These are phyloP conservation scores for Thinopyrum elongatum DNA, from an alignment of 176 grass and related monocot species.

Conservation along the genomic window DNA sequence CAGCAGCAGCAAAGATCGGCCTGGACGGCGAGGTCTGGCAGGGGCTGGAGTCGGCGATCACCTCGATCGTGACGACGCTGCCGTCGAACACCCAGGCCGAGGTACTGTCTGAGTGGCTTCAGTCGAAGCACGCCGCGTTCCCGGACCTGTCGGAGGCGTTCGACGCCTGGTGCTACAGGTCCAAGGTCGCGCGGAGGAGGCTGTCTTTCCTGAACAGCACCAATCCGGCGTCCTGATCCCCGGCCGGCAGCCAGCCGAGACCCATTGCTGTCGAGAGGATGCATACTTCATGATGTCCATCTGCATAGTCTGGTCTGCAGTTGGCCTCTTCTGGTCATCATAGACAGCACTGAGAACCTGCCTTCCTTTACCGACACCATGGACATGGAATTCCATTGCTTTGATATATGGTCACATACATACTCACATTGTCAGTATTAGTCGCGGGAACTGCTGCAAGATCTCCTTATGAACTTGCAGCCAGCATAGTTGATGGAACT, in stretches of 20 bases:
- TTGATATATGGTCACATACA: background rate
- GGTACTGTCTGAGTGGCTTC: slow-evolving; percentile 74
- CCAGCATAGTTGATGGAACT: background rate
- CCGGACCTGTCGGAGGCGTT: slow-evolving; percentile 80
- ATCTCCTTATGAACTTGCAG: background rate
- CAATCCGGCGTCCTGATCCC: slow-evolving; percentile 8
- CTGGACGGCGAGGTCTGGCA: slow-evolving; percentile 71
- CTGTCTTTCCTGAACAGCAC: slow-evolving; percentile 29
- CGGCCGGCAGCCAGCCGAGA: background rate
- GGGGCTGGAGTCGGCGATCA: slow-evolving; percentile 55
- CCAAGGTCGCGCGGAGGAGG: slow-evolving; percentile 65
- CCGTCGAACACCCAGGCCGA: slow-evolving; percentile 62
- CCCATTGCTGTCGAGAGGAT: background rate
- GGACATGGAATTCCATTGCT: background rate
- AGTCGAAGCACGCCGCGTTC: slow-evolving; percentile 54
- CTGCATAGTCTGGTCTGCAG: background rate
- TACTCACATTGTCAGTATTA: background rate
- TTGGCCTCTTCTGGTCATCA: background rate
- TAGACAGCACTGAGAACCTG: background rate
- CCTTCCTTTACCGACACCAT: background rate
- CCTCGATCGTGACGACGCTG: slow-evolving; percentile 71
- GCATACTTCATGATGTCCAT: background rate
- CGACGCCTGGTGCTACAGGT: slow-evolving; percentile 85
- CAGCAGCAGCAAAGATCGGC: background rate
- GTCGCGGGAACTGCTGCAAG: background rate